These are phyloP conservation scores for Aspergillus kassunensis DNA, from an alignment of 495 filamentous ascomycete genomes.

Conservation along the genomic window DNA sequence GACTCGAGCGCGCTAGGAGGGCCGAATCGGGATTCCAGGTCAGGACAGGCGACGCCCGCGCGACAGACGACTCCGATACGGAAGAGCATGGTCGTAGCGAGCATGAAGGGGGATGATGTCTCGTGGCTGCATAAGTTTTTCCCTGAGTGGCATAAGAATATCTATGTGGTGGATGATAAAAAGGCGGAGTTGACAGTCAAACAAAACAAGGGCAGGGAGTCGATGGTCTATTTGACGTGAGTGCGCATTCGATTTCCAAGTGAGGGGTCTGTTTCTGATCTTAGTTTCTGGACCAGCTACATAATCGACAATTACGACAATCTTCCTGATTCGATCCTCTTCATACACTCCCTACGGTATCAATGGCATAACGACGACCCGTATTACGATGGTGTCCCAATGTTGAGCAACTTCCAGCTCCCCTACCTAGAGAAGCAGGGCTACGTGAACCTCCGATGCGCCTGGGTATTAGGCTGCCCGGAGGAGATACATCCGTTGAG, in stretches of 20 bases:
- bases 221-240: constrained; percentile 58
- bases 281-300: too few relatives aligned
- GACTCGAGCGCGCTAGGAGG: constrained; percentile 14
- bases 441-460: constrained; percentile 65
- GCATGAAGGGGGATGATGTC: constrained; percentile 49
- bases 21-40: constrained; percentile 20
- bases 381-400: constrained; percentile 45
- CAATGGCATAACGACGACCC: constrained; percentile 61
- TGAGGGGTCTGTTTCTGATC: too few relatives aligned
- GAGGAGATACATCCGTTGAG: constrained; percentile 50
- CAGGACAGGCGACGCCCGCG: constrained; percentile 27
- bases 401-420: constrained; percentile 51
- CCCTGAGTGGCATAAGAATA: constrained; percentile 44
- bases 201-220: constrained; percentile 54
- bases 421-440: constrained; percentile 52
- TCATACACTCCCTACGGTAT: constrained; percentile 58
- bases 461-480: constrained; percentile 59
- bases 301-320: constrained; percentile 63
- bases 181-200: constrained; percentile 44
- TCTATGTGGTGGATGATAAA: constrained; percentile 51
- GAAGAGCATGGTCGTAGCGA: constrained; percentile 55
- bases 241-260: too few relatives aligned
- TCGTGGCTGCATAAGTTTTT: constrained; percentile 53
- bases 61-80: constrained; percentile 8
- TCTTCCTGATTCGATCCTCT: constrained; percentile 56